phyloP scores from a whole-genome alignment of 2,329 filamentous ascomycete species.

The Hypoxylon sp. region DNA sequence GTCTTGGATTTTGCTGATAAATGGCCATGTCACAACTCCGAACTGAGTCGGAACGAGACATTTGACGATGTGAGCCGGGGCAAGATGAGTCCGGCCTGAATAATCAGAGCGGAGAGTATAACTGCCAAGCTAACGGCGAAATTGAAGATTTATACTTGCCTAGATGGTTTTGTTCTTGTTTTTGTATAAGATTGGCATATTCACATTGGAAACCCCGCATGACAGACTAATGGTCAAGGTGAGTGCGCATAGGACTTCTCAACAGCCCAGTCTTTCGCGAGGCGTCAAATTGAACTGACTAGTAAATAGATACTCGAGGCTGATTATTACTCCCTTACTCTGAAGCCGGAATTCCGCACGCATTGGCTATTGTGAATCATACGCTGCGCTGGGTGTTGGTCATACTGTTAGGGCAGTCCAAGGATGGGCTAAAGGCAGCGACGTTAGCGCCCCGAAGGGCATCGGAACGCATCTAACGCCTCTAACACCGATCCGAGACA shows the following conservation, averaged over 20 bases:
- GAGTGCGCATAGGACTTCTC: neutral
- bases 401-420: neutral
- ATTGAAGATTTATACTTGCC: neutral
- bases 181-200: neutral
- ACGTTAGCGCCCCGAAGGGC: neutral
- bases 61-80: neutral
- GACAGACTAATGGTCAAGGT: neutral
- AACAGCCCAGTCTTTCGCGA: slow-evolving; percentile 2
- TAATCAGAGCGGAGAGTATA: slow-evolving; percentile 9
- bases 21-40: slow-evolving; percentile 2
- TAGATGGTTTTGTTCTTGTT: neutral
- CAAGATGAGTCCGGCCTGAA: neutral
- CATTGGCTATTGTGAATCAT: neutral
- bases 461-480: slow-evolving; percentile 11
- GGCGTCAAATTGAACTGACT: neutral
- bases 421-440: neutral
- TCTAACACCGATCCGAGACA: slow-evolving; percentile 23
- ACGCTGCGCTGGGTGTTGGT: neutral
- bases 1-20: slow-evolving; percentile 9
- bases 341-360: neutral
- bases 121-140: neutral
- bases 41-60: neutral
- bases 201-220: neutral
- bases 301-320: neutral
- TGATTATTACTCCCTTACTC: neutral